phyloP scores from a whole-genome alignment of 148 eudicot genomes.

The Hydrangea macrophylla region DNA sequence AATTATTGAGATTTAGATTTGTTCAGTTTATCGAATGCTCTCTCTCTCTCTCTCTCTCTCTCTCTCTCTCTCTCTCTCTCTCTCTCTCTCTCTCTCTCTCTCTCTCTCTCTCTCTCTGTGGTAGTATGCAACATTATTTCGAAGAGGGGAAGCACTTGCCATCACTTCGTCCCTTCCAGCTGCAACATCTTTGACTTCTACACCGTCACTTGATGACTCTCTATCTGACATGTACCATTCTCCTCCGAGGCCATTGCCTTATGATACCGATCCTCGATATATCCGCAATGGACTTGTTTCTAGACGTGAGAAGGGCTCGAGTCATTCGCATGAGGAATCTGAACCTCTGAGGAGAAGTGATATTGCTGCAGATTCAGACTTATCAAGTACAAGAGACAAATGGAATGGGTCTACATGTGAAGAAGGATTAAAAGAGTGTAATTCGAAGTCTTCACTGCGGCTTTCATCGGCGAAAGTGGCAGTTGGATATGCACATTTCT shows the following conservation, averaged over 20 bases:
- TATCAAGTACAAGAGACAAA: constrained; percentile 45
- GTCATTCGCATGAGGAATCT: constrained; percentile 70
- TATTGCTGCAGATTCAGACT: constrained; percentile 57
- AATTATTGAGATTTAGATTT: neutral
- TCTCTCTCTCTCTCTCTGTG: constrained; percentile 3
- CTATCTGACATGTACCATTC: constrained; percentile 71
- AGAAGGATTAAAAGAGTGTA: constrained; percentile 58
- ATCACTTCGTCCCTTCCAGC: constrained; percentile 68
- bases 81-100: constrained; percentile 7
- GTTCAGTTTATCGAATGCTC: neutral
- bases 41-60: neutral
- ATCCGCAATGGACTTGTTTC: constrained; percentile 70
- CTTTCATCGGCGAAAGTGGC: constrained; percentile 50
- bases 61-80: too few relatives aligned
- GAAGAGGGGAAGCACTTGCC: constrained; percentile 65
- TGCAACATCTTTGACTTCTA: constrained; percentile 51
- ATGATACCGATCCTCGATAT: constrained; percentile 71
- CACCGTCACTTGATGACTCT: constrained; percentile 54
- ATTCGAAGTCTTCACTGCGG: constrained; percentile 49
- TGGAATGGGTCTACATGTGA: constrained; percentile 58
- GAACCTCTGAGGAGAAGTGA: constrained; percentile 74
- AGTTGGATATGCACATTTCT: constrained; percentile 57
- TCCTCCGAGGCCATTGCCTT: constrained; percentile 91
- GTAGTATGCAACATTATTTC: constrained; percentile 83
- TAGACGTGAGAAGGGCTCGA: constrained; percentile 77